A percentile compares a stretch with the other conserved stretches of the same genome.
These are phyloP conservation scores for Neoscytalidium dimidiatum DNA, from an alignment of 2,329 filamentous ascomycete genomes.

Conservation along the genomic window DNA sequence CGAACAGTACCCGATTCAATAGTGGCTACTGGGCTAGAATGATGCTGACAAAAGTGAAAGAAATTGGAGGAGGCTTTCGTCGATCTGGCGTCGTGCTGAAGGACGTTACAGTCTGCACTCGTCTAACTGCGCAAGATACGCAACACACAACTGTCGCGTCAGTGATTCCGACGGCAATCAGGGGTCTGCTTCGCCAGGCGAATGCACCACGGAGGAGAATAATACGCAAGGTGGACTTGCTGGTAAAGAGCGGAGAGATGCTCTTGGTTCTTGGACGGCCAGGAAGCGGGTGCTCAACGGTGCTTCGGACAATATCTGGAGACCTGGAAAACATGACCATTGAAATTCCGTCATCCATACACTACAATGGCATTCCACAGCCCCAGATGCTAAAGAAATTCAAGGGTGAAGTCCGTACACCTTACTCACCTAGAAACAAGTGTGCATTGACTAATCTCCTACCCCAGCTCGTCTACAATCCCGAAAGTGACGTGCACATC, in stretches of 20 bases:
- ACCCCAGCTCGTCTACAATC: slow-evolving; percentile 42
- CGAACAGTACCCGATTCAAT: not conserved
- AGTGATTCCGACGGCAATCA: not conserved
- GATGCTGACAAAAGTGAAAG: not conserved
- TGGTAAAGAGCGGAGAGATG: slow-evolving; percentile 52
- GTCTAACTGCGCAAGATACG: not conserved
- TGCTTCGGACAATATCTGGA: slow-evolving; percentile 63
- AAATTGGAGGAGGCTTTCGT: not conserved
- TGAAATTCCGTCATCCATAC: slow-evolving; percentile 53
- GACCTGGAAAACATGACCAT: slow-evolving; percentile 61
- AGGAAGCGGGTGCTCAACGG: slow-evolving; percentile 63
- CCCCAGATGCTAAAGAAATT: slow-evolving; percentile 49
- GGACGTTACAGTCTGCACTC: not conserved
- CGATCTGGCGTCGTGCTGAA: not conserved
- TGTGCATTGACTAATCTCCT: not conserved
- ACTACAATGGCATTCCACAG: slow-evolving; percentile 53
- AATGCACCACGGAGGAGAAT: not conserved
- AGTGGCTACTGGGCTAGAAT: not conserved
- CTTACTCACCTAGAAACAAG: not conserved
- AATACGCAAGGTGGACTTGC: not conserved
- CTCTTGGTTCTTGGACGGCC: slow-evolving; percentile 50
- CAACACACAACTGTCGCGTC: not conserved
- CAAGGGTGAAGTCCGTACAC: slow-evolving; percentile 38
- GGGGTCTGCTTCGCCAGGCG: not conserved
- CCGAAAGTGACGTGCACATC: slow-evolving; percentile 55